Conservation (phyloP, 208 protist genomes). For the Acanthamoeba sp. region DNA sequence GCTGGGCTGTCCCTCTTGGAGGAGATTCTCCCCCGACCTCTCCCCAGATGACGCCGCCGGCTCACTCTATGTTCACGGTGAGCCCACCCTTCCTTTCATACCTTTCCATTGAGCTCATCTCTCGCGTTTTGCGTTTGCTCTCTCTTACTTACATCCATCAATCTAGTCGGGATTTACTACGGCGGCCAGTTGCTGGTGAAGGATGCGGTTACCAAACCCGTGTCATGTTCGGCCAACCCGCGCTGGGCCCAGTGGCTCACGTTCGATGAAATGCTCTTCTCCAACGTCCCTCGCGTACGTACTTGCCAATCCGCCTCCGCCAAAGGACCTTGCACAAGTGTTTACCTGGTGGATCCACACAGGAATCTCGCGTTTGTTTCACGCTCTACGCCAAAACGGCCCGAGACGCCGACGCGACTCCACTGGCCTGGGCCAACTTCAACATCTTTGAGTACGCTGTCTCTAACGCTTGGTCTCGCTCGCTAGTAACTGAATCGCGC, state of each 20-base stretch:
- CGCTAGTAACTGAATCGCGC: background rate
- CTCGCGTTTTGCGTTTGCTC: background rate
- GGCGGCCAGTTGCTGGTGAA: background rate
- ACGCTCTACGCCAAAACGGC: background rate
- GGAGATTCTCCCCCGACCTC: constrained; percentile 8
- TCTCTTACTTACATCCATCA: background rate
- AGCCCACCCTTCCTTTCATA: background rate
- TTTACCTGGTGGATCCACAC: background rate
- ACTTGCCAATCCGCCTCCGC: background rate
- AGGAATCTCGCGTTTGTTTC: constrained; percentile 10
- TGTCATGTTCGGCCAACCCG: constrained; percentile 8
- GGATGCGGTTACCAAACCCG: background rate
- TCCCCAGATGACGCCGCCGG: background rate
- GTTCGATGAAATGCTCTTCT: constrained; percentile 3
- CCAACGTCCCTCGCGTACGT: constrained; percentile 12
- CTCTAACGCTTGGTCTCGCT: background rate
- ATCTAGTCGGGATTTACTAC: background rate
- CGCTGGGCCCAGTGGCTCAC: constrained; percentile 30
- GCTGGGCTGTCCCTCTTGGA: background rate
- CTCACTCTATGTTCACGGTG: background rate
- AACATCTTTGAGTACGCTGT: constrained; percentile 12
- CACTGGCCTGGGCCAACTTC: constrained; percentile 56
- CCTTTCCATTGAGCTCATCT: background rate
- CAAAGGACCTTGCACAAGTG: background rate
- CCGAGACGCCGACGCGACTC: background rate